A percentile compares a stretch with the other conserved stretches of the same genome.
These are phyloP conservation scores for Daldinia concentrica DNA, from an alignment of 495 filamentous ascomycete species.

Conservation along the genomic window DNA sequence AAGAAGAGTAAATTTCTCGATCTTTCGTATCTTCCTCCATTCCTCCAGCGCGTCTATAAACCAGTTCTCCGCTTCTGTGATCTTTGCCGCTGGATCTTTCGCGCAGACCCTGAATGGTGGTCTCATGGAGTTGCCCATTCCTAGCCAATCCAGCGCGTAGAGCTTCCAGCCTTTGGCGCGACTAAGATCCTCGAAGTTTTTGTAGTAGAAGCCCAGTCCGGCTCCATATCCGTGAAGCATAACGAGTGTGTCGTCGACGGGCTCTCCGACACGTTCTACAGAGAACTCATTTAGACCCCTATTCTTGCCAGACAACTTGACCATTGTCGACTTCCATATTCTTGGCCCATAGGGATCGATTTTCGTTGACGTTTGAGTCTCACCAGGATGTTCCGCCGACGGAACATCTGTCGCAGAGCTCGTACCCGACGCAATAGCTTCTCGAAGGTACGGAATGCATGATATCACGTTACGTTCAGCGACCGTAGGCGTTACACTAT, in stretches of 20 bases:
- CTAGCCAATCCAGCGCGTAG: constrained; percentile 90
- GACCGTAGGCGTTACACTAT: constrained; percentile 76
- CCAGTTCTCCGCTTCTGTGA: constrained; percentile 91
- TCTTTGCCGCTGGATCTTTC: constrained; percentile 82
- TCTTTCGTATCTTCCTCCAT: constrained; percentile 87
- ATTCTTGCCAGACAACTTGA: constrained; percentile 83
- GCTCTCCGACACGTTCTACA: constrained; percentile 82
- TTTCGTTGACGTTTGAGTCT: constrained; percentile 60
- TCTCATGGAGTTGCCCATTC: constrained; percentile 90
- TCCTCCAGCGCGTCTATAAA: constrained; percentile 97
- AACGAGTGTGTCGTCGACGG: constrained; percentile 83
- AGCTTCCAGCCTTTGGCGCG: constrained; percentile 84
- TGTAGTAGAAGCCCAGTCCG: constrained; percentile 95
- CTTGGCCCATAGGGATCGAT: constrained; percentile 86
- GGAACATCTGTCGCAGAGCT: constrained; percentile 37
- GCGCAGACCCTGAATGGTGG: constrained; percentile 84
- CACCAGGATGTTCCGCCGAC: constrained; percentile 52
- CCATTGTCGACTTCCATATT: constrained; percentile 84
- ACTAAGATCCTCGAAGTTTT: constrained; percentile 90
- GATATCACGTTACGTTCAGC: constrained; percentile 92
- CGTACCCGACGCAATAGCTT: constrained; percentile 63
- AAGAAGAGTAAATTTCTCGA: constrained; percentile 91
- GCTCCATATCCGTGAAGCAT: constrained; percentile 98
- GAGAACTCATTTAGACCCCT: constrained; percentile 92
- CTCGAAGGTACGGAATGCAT: constrained; percentile 83